Percentiles rank a stretch among this genome's conserved stretches.
phyloP scores from a whole-genome alignment of 495 filamentous ascomycete genomes.

The Hypoxylon rickii region DNA sequence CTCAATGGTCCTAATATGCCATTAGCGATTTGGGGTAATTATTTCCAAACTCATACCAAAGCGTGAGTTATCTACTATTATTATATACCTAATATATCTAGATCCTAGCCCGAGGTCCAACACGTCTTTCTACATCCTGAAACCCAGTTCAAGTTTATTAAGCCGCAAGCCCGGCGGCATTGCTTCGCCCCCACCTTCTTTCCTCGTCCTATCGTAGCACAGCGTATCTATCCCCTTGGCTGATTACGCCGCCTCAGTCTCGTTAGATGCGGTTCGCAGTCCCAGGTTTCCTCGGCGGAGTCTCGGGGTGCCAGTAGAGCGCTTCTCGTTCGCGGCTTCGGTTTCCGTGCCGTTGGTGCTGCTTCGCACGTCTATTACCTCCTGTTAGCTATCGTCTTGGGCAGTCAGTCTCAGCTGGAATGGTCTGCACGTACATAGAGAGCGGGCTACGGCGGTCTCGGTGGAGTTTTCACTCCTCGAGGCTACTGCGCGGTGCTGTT shows the following conservation, averaged over 20 bases:
- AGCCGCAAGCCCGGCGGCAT: conserved; percentile 16
- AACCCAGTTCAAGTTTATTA: conserved; percentile 18
- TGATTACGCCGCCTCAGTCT: conserved; percentile 1
- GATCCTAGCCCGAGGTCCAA: conserved; percentile 18
- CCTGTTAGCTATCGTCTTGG: background rate
- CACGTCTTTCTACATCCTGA: conserved; percentile 9
- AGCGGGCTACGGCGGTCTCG: background rate
- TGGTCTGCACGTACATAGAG: conserved; percentile 1
- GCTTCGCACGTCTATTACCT: background rate
- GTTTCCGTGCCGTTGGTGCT: conserved; percentile 4
- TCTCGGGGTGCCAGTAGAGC: background rate
- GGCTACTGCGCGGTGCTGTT: too few relatives aligned
- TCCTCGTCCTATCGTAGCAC: background rate
- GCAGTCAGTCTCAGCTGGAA: background rate
- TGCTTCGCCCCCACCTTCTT: background rate
- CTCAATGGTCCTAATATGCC: too few relatives aligned
- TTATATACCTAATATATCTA: conserved; percentile 6
- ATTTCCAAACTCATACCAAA: background rate
- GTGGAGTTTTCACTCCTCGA: too few relatives aligned
- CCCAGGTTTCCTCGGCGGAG: conserved; percentile 2
- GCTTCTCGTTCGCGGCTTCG: conserved; percentile 17
- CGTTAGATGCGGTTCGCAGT: conserved; percentile 4
- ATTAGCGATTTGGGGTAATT: background rate
- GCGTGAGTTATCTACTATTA: background rate
- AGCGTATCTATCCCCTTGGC: background rate